Percentiles rank a stretch among this genome's conserved stretches.
phyloP scores from a whole-genome alignment of 768 basidiomycete genomes.

The Leccinum barrowsii region DNA sequence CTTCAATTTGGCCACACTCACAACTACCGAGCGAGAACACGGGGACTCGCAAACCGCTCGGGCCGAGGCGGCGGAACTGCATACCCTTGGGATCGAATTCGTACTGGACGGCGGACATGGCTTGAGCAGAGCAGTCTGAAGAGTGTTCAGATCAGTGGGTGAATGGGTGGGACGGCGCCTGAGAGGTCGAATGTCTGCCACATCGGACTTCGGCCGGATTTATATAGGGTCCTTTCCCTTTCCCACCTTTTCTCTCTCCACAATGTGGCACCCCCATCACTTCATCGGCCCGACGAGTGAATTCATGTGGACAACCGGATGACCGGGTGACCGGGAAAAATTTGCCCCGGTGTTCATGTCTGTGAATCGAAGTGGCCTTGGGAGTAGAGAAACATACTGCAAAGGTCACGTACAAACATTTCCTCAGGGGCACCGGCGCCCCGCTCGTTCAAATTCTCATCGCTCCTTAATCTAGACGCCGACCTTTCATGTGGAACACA shows the following conservation, averaged over 20 bases:
- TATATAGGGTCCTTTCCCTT: slow-evolving; percentile 15
- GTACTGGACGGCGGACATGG: slow-evolving; percentile 26
- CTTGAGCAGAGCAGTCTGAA: not conserved
- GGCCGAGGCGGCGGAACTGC: slow-evolving; percentile 42
- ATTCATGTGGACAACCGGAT: not conserved
- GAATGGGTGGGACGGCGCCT: not conserved
- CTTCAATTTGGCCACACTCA: slow-evolving; percentile 16
- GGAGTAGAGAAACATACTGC: not conserved
- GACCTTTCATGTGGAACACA: not conserved
- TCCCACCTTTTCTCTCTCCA: not conserved
- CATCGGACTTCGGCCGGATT: not conserved
- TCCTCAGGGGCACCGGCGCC: not conserved
- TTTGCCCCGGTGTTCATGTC: not conserved
- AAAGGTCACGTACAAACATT: not conserved
- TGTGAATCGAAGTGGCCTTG: not conserved
- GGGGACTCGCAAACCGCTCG: slow-evolving; percentile 47
- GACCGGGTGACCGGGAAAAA: not conserved
- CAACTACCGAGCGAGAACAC: slow-evolving; percentile 53
- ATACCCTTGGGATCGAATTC: slow-evolving; percentile 39
- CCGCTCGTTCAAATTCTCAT: not conserved
- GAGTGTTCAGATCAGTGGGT: not conserved
- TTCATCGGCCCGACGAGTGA: slow-evolving; percentile 5
- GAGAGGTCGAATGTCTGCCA: not conserved
- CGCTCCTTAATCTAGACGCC: not conserved
- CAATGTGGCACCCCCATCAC: not conserved